A percentile compares a stretch with the other conserved stretches of the same genome.
Evolutionary conservation across 768 basidiomycete species (phyloP).

Genomic region (Leccinum sublutescens): DNA sequence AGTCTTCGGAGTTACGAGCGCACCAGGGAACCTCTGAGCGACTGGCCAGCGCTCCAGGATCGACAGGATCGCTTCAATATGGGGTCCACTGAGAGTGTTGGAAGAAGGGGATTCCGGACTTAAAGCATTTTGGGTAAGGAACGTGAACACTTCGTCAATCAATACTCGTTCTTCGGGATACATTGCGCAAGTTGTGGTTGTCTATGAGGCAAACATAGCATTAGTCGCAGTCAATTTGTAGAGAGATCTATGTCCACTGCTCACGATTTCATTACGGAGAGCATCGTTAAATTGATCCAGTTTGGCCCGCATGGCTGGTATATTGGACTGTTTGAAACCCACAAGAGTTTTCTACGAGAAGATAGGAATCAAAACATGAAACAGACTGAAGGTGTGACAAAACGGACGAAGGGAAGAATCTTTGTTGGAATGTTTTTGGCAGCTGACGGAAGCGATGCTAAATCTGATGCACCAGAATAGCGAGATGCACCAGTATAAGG

Average conservation of each 20-base stretch:
- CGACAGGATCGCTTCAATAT: conserved; percentile 60
- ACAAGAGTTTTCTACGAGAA: conserved; percentile 54
- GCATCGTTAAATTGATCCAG: conserved; percentile 71
- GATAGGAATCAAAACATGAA: background rate
- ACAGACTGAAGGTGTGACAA: background rate
- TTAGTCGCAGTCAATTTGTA: background rate
- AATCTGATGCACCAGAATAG: conserved; percentile 46
- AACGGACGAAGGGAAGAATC: conserved; percentile 53
- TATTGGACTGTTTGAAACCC: conserved; percentile 82
- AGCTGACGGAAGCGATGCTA: conserved; percentile 31
- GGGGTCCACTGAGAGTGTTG: conserved; percentile 41
- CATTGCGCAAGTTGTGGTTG: conserved; percentile 69
- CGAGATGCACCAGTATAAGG: conserved; percentile 74
- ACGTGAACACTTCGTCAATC: conserved; percentile 62
- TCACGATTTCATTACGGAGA: conserved; percentile 66
- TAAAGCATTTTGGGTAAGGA: conserved; percentile 51
- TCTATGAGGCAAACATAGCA: conserved; percentile 38
- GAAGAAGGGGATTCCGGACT: conserved; percentile 27
- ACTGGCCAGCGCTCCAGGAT: conserved; percentile 75
- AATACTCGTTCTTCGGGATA: conserved; percentile 57
- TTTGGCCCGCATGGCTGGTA: conserved; percentile 78
- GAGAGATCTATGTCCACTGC: conserved; percentile 21
- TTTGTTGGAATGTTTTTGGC: conserved; percentile 35
- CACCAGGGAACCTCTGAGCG: conserved; percentile 71
- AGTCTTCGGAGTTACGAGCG: conserved; percentile 6